Evolutionary conservation across 306 rosid species (phyloP), one percentile per base, ranked within the genome.

Genomic region (Adenanthera pavonina): DNA sequence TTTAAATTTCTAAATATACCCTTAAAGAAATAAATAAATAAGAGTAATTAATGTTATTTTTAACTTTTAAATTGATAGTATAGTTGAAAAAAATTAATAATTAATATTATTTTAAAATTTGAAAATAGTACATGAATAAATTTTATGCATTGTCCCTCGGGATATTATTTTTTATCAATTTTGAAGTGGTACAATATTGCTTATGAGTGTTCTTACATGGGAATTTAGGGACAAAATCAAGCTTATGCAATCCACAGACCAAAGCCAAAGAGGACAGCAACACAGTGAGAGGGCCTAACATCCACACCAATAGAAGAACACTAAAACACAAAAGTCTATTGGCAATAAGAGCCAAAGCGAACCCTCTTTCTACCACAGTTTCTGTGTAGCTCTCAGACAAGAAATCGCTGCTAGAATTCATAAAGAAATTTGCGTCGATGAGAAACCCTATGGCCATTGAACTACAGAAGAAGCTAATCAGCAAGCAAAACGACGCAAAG

Each of bases 231-330:
- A 84, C 83, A 83, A 92, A 92, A 87, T 94, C 98, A 76, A 89
- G 51, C 48, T 83, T 83, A 56, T 82, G 89, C 78, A 91, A 83
- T 30, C 83, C 85, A 88, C 85, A 90, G 70, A 94, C 78, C 81
- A 91, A 57, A 0, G 86, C 91, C 66, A 90, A 44, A 17, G 97
- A 89, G 12, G 91, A 79, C 68, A 94, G 30, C 64, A 84, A 82
- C 0, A 91, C 84, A 0, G 89, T 83, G 17, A 90, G 52, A 0
- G 98, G 98, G 48, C 97, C 91, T 56, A 90, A 68, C 91, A 89
- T 82, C 98, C 98, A 94, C 3, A 92, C 14, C 90, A 94, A 60
- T 79, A 94, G 30, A 59, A 91, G 92, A 59, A 91, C 52, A 85
- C 82, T 69, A 59, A 88, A 61, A 82, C 95, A 88, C 9, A 94